Base-by-base conservation (phyloP, 176 grass and related monocot species). In the Eleusine coracana region DNA sequence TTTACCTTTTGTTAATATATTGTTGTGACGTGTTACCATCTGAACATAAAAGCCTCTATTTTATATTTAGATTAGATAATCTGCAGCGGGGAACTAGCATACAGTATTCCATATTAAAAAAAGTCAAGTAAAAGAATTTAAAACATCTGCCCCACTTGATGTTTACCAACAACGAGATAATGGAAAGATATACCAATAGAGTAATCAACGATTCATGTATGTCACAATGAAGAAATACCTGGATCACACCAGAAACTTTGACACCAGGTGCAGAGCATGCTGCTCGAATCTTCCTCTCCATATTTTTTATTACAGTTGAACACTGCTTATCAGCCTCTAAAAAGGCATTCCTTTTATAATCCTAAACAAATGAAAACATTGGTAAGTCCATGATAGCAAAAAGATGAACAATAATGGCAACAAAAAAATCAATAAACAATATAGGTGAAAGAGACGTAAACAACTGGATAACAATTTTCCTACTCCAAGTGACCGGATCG, bases 281-380 rank as follows among this genome's bases (percentile, higher is more conserved):
- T 41, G 66, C 81, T 87, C 91, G 75, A 52, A 97, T 73, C 72
- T 91, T 93, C 76, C 82, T 97, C 66, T 91, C 94, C 94, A 97
- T 93, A 74, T 48, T 85, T 76, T 83, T 81, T 70, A 93, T 65
- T 11, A 68, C 51, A 27, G 82, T 84, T 81, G 94, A 93, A 73
- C 94, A 97, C 48, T 82, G 77, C 69, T 81, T 85, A 61, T 91
- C 88, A 48, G 94, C 91, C 62, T 93, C 94, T 50, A 97, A 62
- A 83, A 93, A 97, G 75, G 89, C 74, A 71, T 63, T 89, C 81
- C 20, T 89, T 87, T 93, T 93, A 72, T 93, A 93, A 44, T 86
- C 94, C 94, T 97, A 79, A 75, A 89, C 15, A 28, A 87, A 70
- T 50, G 34, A 15, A 84, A 23, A 23, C 62, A 68, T 17, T 49